Evolutionary conservation across 306 rosid species (phyloP).

Genomic region (Rubus parviflorus): DNA sequence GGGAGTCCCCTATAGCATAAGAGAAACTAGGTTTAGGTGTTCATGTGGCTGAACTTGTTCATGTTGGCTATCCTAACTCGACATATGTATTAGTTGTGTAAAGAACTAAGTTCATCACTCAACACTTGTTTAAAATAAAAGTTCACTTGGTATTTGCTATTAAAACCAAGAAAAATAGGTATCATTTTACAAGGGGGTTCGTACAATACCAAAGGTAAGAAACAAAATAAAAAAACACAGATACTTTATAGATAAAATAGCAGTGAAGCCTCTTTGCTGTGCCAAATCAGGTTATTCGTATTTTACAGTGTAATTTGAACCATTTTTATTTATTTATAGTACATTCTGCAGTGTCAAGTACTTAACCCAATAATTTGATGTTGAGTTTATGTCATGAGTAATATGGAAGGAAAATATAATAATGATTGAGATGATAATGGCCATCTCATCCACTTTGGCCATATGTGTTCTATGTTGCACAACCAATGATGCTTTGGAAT

Average conservation of each 20-base stretch:
- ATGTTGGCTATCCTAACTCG: not conserved
- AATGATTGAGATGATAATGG: not conserved
- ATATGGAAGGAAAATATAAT: not conserved
- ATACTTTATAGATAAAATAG: not conserved
- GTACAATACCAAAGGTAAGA: not conserved
- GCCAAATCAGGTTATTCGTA: not conserved
- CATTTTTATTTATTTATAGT: not conserved
- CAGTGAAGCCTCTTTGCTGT: not conserved
- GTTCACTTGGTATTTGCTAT: not conserved
- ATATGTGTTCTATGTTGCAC: not conserved
- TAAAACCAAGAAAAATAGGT: not conserved
- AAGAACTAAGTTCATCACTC: not conserved
- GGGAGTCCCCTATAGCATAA: not conserved
- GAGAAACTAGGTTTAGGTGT: not conserved
- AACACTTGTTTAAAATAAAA: not conserved
- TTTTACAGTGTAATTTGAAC: not conserved
- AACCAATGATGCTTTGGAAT: not conserved
- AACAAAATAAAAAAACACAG: not conserved
- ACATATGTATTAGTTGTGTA: not conserved
- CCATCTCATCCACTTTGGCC: not conserved
- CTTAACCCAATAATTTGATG: not conserved
- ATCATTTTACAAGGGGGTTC: not conserved
- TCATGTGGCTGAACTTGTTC: not conserved
- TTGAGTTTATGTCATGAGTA: not conserved
- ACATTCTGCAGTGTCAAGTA: not conserved